Conservation (phyloP, 108 stramenopile species). For the Pseudonitzschia multiseries region DNA sequence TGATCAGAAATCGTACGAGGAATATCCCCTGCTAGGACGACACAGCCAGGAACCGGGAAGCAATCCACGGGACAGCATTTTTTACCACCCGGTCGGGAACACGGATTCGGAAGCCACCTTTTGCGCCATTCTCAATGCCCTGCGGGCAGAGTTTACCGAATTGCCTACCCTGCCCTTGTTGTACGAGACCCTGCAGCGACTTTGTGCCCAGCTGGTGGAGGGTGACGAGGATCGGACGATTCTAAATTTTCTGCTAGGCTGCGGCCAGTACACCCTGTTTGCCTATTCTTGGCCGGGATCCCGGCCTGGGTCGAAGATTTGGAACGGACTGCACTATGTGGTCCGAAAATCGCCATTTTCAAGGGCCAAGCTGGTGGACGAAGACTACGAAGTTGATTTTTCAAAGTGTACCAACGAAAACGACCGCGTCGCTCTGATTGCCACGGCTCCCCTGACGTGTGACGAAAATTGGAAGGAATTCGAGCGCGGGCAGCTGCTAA, state of each 20-base stretch:
- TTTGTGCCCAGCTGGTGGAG: constrained; percentile 63
- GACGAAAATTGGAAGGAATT: constrained; percentile 76
- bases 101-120: constrained; percentile 85
- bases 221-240: constrained; percentile 60
- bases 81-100: constrained; percentile 75
- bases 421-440: constrained; percentile 78
- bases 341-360: constrained; percentile 60
- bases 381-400: constrained; percentile 60
- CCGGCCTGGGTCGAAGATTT: constrained; percentile 67
- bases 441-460: constrained; percentile 77
- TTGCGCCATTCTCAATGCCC: constrained; percentile 76
- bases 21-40: constrained; percentile 1
- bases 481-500: constrained; percentile 56
- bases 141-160: constrained; percentile 58
- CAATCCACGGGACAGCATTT: constrained; percentile 12
- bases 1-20: not conserved
- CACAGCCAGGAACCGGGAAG: constrained; percentile 12
- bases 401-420: constrained; percentile 44
- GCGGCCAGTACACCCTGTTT: constrained; percentile 61
- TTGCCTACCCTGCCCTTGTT: constrained; percentile 71
- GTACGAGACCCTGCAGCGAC: constrained; percentile 48
- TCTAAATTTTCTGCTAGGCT: constrained; percentile 78
- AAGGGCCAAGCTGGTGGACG: constrained; percentile 40
- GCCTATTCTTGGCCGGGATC: constrained; percentile 79
- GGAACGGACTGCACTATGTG: constrained; percentile 86